Evolutionary conservation across 495 filamentous ascomycete genomes (phyloP), one percentile per base, ranked within the genome.

Genomic region (Chaetomium cochliodes): DNA sequence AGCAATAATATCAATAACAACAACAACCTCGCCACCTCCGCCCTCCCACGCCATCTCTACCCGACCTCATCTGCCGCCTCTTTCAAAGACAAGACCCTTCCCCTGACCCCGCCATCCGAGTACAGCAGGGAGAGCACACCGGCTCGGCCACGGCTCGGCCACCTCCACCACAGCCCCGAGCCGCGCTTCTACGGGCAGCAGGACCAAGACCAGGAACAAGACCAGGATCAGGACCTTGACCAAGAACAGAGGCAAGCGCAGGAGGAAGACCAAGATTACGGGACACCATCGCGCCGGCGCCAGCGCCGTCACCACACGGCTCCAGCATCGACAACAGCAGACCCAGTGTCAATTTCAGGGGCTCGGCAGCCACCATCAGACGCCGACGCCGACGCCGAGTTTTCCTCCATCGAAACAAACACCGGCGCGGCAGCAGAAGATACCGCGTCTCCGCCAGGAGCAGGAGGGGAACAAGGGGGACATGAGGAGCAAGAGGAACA

Each of bases 31-130:
- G 65, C 56, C 23, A 57, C 61, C 12, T 67, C 61, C 12, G 57
- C 62, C 42, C 52, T 64, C 23, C 66, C 57, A 0, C 57, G 66
- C 1, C 66, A 52, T 16, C 57, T 58, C 12, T 68, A 65, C 53
- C 33, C 50, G n/a, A 33, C 46, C 1, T 41, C 44, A 0, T 44
- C 50, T 25, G 20, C 53, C 18, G 4, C 53, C 3, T 22, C 41
- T 22, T 60, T 42, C 26, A 58, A 33, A 7, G 69, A 77, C 37
- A 76, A 76, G 55, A 55, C 67, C 15, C 66, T 77, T 3, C 74
- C 74, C 33, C 62, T 79, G 15, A 81, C 78, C 44, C 79, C 78
- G 1, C 70, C 73, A 13, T 77, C 76, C 6, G 74, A 78, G 56
- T 71, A 65, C 56, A 72, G 72, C 55, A 49, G 69, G 55, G 72